Percentiles rank a stretch among this genome's conserved stretches.
phyloP scores from a whole-genome alignment of 2,329 filamentous ascomycete genomes.

The Didymella sp. region DNA sequence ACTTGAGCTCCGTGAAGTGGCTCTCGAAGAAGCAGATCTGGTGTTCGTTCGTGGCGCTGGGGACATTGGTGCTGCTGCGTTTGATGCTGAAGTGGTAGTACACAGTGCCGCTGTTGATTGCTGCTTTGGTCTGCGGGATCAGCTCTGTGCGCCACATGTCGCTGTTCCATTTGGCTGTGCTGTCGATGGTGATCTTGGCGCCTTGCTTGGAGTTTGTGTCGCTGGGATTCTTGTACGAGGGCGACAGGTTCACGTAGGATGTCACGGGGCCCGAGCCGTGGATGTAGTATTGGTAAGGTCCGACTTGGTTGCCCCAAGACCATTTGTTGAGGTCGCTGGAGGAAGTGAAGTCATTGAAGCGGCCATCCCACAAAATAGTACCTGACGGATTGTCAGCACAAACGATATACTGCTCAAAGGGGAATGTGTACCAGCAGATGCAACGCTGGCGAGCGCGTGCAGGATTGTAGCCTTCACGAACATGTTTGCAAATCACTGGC shows the following conservation, averaged over 20 bases:
- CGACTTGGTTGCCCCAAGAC: constrained; percentile 73
- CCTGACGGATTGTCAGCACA: constrained; percentile 40
- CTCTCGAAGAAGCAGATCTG: constrained; percentile 70
- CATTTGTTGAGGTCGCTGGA: constrained; percentile 65
- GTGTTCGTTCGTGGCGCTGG: constrained; percentile 69
- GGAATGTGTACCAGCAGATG: constrained; percentile 37
- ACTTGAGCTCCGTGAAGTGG: constrained; percentile 78
- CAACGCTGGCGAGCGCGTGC: constrained; percentile 42
- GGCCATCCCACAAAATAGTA: constrained; percentile 68
- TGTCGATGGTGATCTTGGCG: constrained; percentile 70
- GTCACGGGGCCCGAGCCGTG: constrained; percentile 66
- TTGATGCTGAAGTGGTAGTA: constrained; percentile 77
- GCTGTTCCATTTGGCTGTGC: constrained; percentile 73
- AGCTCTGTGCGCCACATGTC: constrained; percentile 78
- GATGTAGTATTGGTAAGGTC: constrained; percentile 78
- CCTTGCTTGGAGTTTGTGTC: constrained; percentile 69
- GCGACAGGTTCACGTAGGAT: constrained; percentile 68
- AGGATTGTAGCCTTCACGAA: constrained; percentile 40
- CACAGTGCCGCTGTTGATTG: constrained; percentile 70
- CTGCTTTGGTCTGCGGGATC: constrained; percentile 71
- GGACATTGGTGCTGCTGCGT: constrained; percentile 65
- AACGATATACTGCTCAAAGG: neutral
- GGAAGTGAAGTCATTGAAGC: constrained; percentile 66
- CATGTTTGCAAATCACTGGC: constrained; percentile 27
- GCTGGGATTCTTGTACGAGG: constrained; percentile 69